Conservation (phyloP, 345 rosid genomes). For the Syzygium grande region DNA sequence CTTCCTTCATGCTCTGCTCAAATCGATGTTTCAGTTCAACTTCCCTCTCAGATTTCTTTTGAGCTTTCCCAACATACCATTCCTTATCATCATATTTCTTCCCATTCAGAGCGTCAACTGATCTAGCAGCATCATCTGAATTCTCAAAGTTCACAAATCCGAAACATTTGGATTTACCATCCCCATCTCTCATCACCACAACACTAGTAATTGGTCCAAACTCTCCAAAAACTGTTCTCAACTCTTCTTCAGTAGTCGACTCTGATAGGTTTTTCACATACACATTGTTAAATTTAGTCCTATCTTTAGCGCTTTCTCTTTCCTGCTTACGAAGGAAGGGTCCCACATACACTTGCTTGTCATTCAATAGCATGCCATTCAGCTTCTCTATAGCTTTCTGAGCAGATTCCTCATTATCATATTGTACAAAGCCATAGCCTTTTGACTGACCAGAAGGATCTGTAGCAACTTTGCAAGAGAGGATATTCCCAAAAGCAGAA, state of each 20-base stretch:
- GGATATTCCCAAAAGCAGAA: slow-evolving; percentile 68
- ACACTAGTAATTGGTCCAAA: slow-evolving; percentile 77
- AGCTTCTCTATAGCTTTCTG: slow-evolving; percentile 68
- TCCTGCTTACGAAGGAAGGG: slow-evolving; percentile 93
- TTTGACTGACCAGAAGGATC: slow-evolving; percentile 79
- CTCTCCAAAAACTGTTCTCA: slow-evolving; percentile 63
- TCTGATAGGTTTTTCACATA: slow-evolving; percentile 86
- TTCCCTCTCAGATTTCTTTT: slow-evolving; percentile 85
- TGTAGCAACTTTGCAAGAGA: slow-evolving; percentile 92
- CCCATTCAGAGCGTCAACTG: slow-evolving; percentile 86
- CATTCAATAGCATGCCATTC: slow-evolving; percentile 91
- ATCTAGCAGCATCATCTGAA: slow-evolving; percentile 78
- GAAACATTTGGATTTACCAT: slow-evolving; percentile 81
- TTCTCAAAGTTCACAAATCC: slow-evolving; percentile 93
- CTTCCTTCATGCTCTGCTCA: slow-evolving; percentile 84
- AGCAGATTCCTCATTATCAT: slow-evolving; percentile 69
- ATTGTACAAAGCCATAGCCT: slow-evolving; percentile 97
- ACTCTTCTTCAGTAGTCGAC: slow-evolving; percentile 60
- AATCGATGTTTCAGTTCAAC: slow-evolving; percentile 47
- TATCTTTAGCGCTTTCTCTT: slow-evolving; percentile 46
- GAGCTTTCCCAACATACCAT: slow-evolving; percentile 93
- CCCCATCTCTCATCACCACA: slow-evolving; percentile 79
- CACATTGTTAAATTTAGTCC: slow-evolving; percentile 68
- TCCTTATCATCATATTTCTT: slow-evolving; percentile 71
- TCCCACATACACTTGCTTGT: slow-evolving; percentile 93